Evolutionary conservation across 176 grass and related monocot genomes (phyloP).

Genomic region (Tillandsia leiboldiana): DNA sequence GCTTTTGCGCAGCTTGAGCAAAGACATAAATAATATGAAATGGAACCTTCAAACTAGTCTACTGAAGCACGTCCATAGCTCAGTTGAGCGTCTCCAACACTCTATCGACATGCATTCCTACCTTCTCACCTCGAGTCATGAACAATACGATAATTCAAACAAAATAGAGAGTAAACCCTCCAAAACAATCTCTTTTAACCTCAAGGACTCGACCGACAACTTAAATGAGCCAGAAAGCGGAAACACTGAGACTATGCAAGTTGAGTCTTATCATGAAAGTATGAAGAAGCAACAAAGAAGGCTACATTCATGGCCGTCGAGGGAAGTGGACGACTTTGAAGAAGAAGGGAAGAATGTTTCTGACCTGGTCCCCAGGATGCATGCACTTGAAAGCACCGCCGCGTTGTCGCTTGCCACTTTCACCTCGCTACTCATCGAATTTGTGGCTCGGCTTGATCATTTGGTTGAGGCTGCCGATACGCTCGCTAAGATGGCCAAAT

Average conservation of each 20-base stretch:
- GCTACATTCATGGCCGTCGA: slow-evolving; percentile 70
- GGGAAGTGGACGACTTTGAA: slow-evolving; percentile 36
- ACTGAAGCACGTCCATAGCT: slow-evolving; percentile 59
- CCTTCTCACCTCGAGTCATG: slow-evolving; percentile 41
- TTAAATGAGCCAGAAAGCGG: slow-evolving; percentile 20
- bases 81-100: slow-evolving; percentile 49
- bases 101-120: slow-evolving; percentile 71
- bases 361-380: slow-evolving; percentile 49
- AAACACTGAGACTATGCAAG: slow-evolving; percentile 18
- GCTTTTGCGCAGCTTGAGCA: slow-evolving; percentile 47
- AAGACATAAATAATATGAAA: slow-evolving; percentile 70
- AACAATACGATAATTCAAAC: slow-evolving; percentile 13
- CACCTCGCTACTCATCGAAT: slow-evolving; percentile 66
- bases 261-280: slow-evolving; percentile 44
- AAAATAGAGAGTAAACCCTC: slow-evolving; percentile 31
- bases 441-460: slow-evolving; percentile 69
- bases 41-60: slow-evolving; percentile 46
- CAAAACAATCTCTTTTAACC: slow-evolving; percentile 37
- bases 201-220: slow-evolving; percentile 16
- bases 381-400: slow-evolving; percentile 61
- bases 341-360: slow-evolving; percentile 25
- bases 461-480: slow-evolving; percentile 74
- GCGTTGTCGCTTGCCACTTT: slow-evolving; percentile 54
- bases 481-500: slow-evolving; percentile 51
- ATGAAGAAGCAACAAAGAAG: slow-evolving; percentile 64